phyloP scores from a whole-genome alignment of 352 stramenopile genomes.

The Phytophthora rubi region DNA sequence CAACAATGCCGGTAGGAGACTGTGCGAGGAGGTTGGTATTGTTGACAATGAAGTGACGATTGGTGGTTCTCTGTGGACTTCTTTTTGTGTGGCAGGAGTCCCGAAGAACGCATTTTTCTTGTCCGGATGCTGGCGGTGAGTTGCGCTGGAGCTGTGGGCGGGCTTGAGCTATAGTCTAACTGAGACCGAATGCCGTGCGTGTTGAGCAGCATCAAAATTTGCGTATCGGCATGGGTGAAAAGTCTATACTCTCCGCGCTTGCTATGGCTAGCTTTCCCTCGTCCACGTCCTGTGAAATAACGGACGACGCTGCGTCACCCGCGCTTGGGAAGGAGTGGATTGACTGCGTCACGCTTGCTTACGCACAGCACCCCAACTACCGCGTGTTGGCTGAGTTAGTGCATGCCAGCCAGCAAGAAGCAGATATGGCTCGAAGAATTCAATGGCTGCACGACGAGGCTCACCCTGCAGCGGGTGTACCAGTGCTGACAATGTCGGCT shows the following conservation, averaged over 20 bases:
- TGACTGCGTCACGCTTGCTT: slow-evolving; percentile 68
- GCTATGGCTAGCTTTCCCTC: slow-evolving; percentile 47
- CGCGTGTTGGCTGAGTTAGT: slow-evolving; percentile 54
- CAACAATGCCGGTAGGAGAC: slow-evolving; percentile 49
- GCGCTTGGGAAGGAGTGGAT: slow-evolving; percentile 51
- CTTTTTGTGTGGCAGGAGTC: slow-evolving; percentile 33
- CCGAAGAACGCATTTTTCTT: slow-evolving; percentile 68
- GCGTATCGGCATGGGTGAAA: slow-evolving; percentile 82
- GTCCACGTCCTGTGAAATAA: not conserved
- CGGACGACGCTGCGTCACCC: not conserved
- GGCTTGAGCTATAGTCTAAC: not conserved
- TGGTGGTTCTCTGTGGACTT: not conserved
- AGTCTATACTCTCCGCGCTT: slow-evolving; percentile 76
- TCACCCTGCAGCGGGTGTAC: slow-evolving; percentile 52
- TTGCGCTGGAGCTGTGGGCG: not conserved
- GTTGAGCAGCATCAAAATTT: slow-evolving; percentile 77
- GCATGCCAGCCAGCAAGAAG: slow-evolving; percentile 33
- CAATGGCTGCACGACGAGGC: slow-evolving; percentile 44
- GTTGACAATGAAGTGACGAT: not conserved
- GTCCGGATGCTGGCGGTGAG: slow-evolving; percentile 78
- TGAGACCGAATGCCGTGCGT: not conserved
- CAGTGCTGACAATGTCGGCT: slow-evolving; percentile 82
- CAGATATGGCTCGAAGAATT: slow-evolving; percentile 30
- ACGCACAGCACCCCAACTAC: slow-evolving; percentile 77
- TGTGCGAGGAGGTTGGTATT: not conserved